A percentile compares a stretch with the other conserved stretches of the same genome.
Conservation (phyloP, 2,329 filamentous ascomycete genomes). For the Hypoxylon sp. region DNA sequence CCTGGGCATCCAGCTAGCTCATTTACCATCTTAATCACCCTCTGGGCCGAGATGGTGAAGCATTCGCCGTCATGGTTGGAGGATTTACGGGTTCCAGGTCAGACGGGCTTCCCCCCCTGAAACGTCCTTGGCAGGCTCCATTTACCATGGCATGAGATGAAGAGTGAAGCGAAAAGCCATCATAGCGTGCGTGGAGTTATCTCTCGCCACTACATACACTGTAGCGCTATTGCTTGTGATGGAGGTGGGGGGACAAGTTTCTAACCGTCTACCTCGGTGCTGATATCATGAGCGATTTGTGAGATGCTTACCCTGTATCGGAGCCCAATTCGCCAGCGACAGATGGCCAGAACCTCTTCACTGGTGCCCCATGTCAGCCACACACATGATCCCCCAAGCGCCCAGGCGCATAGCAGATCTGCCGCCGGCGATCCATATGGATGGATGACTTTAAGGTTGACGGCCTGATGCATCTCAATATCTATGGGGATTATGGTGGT, state of each 20-base stretch:
- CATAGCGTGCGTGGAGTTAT: slow-evolving; percentile 20
- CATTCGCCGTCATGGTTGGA: slow-evolving; percentile 36
- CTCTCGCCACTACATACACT: slow-evolving; percentile 24
- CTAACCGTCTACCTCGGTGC: slow-evolving; percentile 17
- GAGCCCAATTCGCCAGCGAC: slow-evolving; percentile 10
- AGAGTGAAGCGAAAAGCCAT: slow-evolving; percentile 14
- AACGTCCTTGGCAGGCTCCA: slow-evolving; percentile 28
- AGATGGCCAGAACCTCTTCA: slow-evolving; percentile 9
- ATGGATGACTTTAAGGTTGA: slow-evolving; percentile 28
- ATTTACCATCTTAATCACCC: slow-evolving; percentile 2
- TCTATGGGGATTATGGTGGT: slow-evolving; percentile 13
- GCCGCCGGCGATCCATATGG: slow-evolving; percentile 35
- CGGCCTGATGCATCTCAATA: slow-evolving; percentile 18
- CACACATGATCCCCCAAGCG: slow-evolving; percentile 22
- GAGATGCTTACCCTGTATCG: slow-evolving; percentile 15
- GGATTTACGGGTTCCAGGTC: slow-evolving; percentile 34
- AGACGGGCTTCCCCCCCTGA: slow-evolving; percentile 37
- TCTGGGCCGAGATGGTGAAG: slow-evolving; percentile 33
- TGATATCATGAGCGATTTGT: slow-evolving; percentile 7
- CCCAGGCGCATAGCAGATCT: slow-evolving; percentile 40
- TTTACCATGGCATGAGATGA: slow-evolving; percentile 23
- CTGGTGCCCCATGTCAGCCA: slow-evolving; percentile 37
- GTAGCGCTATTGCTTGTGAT: slow-evolving; percentile 7
- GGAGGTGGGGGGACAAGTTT: slow-evolving; percentile 25
- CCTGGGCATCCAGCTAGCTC: slow-evolving; percentile 11